Base-by-base conservation (phyloP, 2,329 filamentous ascomycete species). In the Apiospora hydei region DNA sequence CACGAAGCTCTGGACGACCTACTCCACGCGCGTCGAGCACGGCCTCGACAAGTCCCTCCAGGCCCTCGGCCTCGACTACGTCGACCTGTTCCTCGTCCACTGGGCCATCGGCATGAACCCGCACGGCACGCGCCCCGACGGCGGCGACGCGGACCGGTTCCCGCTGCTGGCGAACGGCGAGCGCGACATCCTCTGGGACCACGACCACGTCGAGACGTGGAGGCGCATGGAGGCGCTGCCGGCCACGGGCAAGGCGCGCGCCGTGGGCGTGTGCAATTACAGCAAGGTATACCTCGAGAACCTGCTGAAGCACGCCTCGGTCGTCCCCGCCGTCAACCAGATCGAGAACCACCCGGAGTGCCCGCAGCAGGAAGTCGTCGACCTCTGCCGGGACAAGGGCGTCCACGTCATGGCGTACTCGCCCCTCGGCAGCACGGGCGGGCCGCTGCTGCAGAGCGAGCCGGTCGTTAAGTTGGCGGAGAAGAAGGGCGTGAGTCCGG, bases 1-100 rank as follows among this genome's bases (percentile, higher is more conserved):
- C 71, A 94, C 91, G 78, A 97, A 97, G 87, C 88, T 95, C 49
- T 97, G 94, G 93, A 92, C 91, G 78, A 94, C 93, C 69, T 95
- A 93, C 84, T 91, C 92, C 82, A 89, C 89, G 43, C 87, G 91
- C 8, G 90, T 90, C 7, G 91, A 93, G 82, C 84, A 92, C 77
- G 90, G 88, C 47, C 86, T 96, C 47, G 89, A 94, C 75, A 91
- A 92, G 86, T 93, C 91, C 78, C 85, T 96, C 80, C 89, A 91
- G 83, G 87, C 88, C 73, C 84, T 97, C 47, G 93, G 93, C 1
- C 85, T 96, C 67, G 92, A 94, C 75, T 96, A 97, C 80, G 88
- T 97, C 6, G 94, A 97, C 80, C 85, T 97, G 72, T 94, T 90
- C 80, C 87, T 97, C 49, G 89, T 97, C 85, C 94, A 97, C 84